Conservation (phyloP, 257 asterid genomes). For the Euphrasia confusa region DNA sequence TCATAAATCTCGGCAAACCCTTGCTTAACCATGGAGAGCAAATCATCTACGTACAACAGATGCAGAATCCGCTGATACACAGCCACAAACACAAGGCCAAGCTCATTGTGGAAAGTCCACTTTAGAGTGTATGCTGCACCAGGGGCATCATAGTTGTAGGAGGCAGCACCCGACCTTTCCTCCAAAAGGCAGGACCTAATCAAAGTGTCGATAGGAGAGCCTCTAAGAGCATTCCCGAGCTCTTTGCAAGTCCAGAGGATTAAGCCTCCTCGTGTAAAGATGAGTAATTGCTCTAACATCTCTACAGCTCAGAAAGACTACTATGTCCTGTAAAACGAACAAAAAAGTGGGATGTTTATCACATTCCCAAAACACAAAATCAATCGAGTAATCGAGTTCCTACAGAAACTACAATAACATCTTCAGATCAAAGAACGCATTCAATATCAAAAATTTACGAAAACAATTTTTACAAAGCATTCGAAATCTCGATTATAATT, state of each 20-base stretch:
- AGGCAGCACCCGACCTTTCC: conserved; percentile 90
- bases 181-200: conserved; percentile 96
- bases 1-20: conserved; percentile 74
- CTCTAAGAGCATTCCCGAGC: conserved; percentile 92
- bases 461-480: too few relatives aligned
- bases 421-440: too few relatives aligned
- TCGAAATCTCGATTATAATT: too few relatives aligned
- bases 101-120: conserved; percentile 95
- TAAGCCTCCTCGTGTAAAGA: conserved; percentile 91
- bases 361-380: too few relatives aligned
- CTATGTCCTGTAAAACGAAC: not conserved
- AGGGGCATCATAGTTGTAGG: conserved; percentile 76
- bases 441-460: too few relatives aligned
- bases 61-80: conserved; percentile 88
- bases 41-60: conserved; percentile 86
- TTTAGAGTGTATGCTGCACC: conserved; percentile 93
- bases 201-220: conserved; percentile 85
- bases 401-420: too few relatives aligned
- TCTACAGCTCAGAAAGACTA: conserved; percentile 20
- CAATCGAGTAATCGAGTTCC: too few relatives aligned
- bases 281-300: conserved; percentile 89
- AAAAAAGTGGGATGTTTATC: too few relatives aligned
- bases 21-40: conserved; percentile 81
- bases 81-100: conserved; percentile 95
- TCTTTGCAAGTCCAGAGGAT: conserved; percentile 98